Base-by-base conservation (phyloP, 306 rosid genomes). In the Ziziphus jujuba region DNA sequence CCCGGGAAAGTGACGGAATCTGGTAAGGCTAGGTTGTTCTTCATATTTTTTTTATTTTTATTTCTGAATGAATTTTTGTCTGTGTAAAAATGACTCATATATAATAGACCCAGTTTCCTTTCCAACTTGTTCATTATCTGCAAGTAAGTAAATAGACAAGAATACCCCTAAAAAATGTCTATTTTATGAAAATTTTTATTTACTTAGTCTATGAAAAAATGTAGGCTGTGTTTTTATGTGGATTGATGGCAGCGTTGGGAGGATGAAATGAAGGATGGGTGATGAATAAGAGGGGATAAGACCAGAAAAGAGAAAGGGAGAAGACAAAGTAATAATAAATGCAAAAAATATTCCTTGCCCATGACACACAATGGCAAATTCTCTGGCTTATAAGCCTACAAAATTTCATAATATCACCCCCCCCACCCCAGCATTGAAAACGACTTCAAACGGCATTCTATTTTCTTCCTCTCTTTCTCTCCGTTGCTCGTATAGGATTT, bases 291-390 rank as follows among this genome's bases (percentile, higher is more conserved):
- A 40, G 45, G 45, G 23, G 11, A 50, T n/a, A 7, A 57, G 35
- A 57, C 19, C 23, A 56, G 54, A 28, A 28, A 80, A 35, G 45
- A 40, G 75, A 68, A 71, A 36, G 44, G n/a, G 90, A 82, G 95
- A 88, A 77, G 33, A 28, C 33, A 28, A 28, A 28, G 66, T 43
- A 11, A 64, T 67, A n/a, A 84, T 81, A 67, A 81, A 61, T 58
- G 82, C 78, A 80, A 71, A 80, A 71, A 70, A 56, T 79, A 81
- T 81, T 78, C 84, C 73, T 75, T 66, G n/a, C 14, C 38, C 47
- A 62, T 72, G 80, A 79, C 61, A 72, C 17, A 13, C 10, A 72
- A 61, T 62, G 77, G 64, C 50, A 40, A 28, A 55, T 73, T 19
- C 56, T 59, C 25, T 31, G 56, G 34, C 61, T 67, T 59, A 58